Evolutionary conservation across 129 eudicot genomes (phyloP), one percentile per base, ranked within the genome.

Genomic region (Mikania micrantha): DNA sequence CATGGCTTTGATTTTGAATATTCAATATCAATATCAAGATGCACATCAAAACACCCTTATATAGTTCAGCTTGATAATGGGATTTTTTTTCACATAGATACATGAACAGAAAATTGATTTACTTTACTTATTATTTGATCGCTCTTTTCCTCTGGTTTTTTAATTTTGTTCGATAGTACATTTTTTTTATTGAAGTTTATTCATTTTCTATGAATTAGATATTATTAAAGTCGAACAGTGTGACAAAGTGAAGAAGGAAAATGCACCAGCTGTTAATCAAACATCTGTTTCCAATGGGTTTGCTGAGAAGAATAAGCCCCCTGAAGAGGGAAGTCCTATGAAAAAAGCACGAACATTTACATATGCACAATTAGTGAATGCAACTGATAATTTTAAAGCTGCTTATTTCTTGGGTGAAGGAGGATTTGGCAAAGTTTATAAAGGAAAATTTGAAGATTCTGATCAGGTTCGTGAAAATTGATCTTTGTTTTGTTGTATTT

Each of bases 371-470:
- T 67, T 92, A 65, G 83, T 79, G 57, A 69, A 42, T 5, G 98
- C 98, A 21, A 91, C 98, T 3, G 82, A 83, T 25, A 78, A 82
- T 69, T 91, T 91, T 66, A 88, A 79, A 62, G 60, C 53, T 11
- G 88, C 73, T 19, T 64, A 79, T 72, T 81, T 88, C 74, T 69
- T 92, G 49, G 98, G 98, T 1, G 96, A 92, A 57, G 98, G 98
- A 12, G 98, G 98, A 28, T 92, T 92, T 49, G 98, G 98, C 60
- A 88, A 84, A 79, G 98, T 92, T 22, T 86, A 78, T 60, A 92
- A 86, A 78, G 98, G 98, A 60, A 70, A 48, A 47, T 65, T 93
- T 22, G 70, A 65, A 54, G 88, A 84, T 61, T 76, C 85, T 36
- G 84, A 80, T 50, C 82, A 93, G 96, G 98, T 92, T 54, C 39